These are phyloP conservation scores for Botrytis fabae DNA, from an alignment of 2,329 filamentous ascomycete genomes.

Conservation along the genomic window DNA sequence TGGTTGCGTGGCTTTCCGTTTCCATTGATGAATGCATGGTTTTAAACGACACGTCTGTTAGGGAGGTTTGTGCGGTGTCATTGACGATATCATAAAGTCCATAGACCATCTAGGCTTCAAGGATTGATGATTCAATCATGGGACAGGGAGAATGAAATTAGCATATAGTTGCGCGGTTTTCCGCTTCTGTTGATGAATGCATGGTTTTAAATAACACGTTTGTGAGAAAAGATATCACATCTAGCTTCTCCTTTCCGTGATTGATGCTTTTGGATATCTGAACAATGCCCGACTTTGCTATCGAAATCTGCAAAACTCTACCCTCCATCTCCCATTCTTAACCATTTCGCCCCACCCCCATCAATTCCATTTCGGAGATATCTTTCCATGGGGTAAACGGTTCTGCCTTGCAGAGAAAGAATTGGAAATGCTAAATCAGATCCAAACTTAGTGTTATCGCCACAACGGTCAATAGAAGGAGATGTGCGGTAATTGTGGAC, in stretches of 20 bases:
- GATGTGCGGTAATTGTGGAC: slow-evolving; percentile 19
- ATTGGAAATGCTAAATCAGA: background rate
- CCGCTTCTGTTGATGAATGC: too few relatives aligned
- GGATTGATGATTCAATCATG: background rate
- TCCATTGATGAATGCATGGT: background rate
- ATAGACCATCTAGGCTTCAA: background rate
- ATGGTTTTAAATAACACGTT: background rate
- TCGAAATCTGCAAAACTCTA: background rate
- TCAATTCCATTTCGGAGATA: background rate
- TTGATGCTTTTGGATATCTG: background rate
- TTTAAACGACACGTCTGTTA: background rate
- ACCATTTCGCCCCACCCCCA: background rate
- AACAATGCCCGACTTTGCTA: background rate
- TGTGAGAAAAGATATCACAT: background rate
- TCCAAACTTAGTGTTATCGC: slow-evolving; percentile 8
- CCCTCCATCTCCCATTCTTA: background rate
- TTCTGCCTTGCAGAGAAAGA: background rate
- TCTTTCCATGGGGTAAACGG: background rate
- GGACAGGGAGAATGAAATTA: background rate
- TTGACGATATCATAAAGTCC: too few relatives aligned
- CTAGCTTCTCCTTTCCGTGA: background rate
- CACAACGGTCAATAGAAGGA: slow-evolving; percentile 20
- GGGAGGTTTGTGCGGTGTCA: too few relatives aligned
- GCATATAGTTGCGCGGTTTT: background rate
- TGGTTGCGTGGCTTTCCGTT: background rate